phyloP scores from a whole-genome alignment of 1,139 yeast species.

The Keqinozyma sinolaborantium region DNA sequence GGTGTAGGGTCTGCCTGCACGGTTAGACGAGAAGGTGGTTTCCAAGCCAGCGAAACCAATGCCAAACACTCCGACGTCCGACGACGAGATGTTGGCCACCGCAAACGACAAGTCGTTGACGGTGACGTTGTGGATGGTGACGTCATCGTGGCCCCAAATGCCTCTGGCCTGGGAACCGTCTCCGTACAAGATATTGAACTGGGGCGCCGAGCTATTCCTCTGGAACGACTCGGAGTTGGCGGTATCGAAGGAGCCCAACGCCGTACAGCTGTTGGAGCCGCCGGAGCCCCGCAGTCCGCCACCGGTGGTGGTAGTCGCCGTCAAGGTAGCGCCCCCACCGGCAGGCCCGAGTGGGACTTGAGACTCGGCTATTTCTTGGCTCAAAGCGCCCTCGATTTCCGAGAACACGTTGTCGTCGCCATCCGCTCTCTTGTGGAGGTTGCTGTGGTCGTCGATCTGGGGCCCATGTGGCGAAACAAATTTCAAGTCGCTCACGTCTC shows the following conservation, averaged over 20 bases:
- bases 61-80: constrained; percentile 47
- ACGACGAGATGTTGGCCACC: constrained; percentile 39
- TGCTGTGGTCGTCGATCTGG: not conserved
- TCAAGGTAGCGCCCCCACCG: constrained; percentile 5
- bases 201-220: constrained; percentile 28
- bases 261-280: constrained; percentile 27
- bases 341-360: constrained; percentile 4
- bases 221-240: constrained; percentile 28
- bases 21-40: constrained; percentile 15
- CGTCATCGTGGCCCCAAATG: constrained; percentile 63
- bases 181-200: constrained; percentile 52
- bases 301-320: not conserved
- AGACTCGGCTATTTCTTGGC: constrained; percentile 7
- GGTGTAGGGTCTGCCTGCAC: constrained; percentile 7
- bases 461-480: not conserved
- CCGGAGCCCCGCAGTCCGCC: constrained; percentile 5
- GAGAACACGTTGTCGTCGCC: not conserved
- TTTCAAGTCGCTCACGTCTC: not conserved
- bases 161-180: constrained; percentile 35
- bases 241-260: constrained; percentile 38
- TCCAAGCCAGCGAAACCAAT: constrained; percentile 23
- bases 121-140: constrained; percentile 11
- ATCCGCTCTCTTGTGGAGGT: not conserved
- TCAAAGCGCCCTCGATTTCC: constrained; percentile 3
- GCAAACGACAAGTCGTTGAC: constrained; percentile 47